Conservation (phyloP, 805 yeast genomes). For the Yamadazyma kitorensis region DNA sequence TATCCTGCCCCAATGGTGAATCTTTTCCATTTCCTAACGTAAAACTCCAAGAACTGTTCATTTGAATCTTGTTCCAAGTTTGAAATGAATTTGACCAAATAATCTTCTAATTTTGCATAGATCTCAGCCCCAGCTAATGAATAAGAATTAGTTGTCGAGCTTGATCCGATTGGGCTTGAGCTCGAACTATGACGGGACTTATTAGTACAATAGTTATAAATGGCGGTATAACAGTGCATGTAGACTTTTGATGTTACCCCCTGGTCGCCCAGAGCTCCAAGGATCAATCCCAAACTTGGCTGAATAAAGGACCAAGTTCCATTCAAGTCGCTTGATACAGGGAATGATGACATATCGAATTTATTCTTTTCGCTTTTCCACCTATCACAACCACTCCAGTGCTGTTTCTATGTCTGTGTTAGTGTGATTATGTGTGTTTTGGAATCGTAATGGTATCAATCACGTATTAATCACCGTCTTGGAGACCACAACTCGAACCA, state of each 20-base stretch:
- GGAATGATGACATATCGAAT: too few species aligned
- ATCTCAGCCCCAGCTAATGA: slow-evolving; percentile 86
- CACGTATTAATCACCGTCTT: too few species aligned
- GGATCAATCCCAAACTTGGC: slow-evolving; percentile 67
- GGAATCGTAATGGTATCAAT: too few species aligned
- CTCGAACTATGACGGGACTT: slow-evolving; percentile 48
- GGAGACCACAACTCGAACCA: too few species aligned
- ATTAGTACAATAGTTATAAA: slow-evolving; percentile 88
- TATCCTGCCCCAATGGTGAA: slow-evolving; percentile 89
- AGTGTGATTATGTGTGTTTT: too few species aligned
- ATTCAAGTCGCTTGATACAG: slow-evolving; percentile 58
- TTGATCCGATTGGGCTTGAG: slow-evolving; percentile 8
- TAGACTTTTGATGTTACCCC: slow-evolving; percentile 69
- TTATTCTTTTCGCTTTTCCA: too few species aligned
- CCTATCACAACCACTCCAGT: too few species aligned
- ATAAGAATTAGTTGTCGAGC: slow-evolving; percentile 26
- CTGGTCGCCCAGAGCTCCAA: slow-evolving; percentile 66
- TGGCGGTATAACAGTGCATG: slow-evolving; percentile 88
- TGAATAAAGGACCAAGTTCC: slow-evolving; percentile 79
- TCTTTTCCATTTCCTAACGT: slow-evolving; percentile 85
- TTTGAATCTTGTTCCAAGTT: slow-evolving; percentile 47
- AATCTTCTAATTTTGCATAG: slow-evolving; percentile 66
- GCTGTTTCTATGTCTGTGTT: too few species aligned
- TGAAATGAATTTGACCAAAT: slow-evolving; percentile 59
- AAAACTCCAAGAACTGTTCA: slow-evolving; percentile 75